These are phyloP conservation scores for Suillus lakei DNA, from an alignment of 768 basidiomycete genomes.

Conservation along the genomic window DNA sequence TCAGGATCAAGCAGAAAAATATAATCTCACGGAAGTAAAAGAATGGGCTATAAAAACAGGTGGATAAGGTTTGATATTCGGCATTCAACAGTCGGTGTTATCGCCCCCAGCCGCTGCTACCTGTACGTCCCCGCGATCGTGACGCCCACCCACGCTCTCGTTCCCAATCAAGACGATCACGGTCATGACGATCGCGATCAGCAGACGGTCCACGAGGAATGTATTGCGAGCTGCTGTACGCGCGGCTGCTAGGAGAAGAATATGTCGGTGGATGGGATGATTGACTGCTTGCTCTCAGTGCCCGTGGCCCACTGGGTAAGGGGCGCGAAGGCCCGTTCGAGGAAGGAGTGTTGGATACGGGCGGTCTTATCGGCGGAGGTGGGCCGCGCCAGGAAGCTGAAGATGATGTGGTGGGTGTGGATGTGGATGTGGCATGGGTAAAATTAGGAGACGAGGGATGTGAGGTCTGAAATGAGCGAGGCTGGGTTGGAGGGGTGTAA, in stretches of 20 bases:
- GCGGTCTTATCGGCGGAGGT: conserved; percentile 35
- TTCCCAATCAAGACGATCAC: conserved; percentile 37
- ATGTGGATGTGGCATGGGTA: conserved; percentile 27
- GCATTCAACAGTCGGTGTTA: conserved; percentile 12
- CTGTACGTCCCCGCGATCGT: conserved; percentile 37
- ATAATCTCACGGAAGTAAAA: neutral
- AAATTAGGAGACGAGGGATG: conserved; percentile 30
- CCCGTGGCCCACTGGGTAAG: conserved; percentile 45
- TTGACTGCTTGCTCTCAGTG: conserved; percentile 37
- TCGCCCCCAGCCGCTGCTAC: conserved; percentile 42
- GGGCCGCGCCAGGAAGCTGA: conserved; percentile 33
- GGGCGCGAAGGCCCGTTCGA: conserved; percentile 32
- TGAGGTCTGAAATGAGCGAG: conserved; percentile 46
- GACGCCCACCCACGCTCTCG: conserved; percentile 39
- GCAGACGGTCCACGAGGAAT: conserved; percentile 57
- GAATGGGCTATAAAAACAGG: neutral
- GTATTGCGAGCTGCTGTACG: conserved; percentile 36
- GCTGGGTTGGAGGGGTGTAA: conserved; percentile 51
- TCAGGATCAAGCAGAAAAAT: conserved; percentile 21
- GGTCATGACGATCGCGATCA: conserved; percentile 52
- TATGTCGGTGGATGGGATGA: conserved; percentile 25
- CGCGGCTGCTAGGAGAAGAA: conserved; percentile 20
- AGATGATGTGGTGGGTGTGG: conserved; percentile 19
- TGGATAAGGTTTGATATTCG: conserved; percentile 7
- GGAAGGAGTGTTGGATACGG: conserved; percentile 27